phyloP scores from a whole-genome alignment of 2,329 filamentous ascomycete species.

The Diaporthe nobilis region DNA sequence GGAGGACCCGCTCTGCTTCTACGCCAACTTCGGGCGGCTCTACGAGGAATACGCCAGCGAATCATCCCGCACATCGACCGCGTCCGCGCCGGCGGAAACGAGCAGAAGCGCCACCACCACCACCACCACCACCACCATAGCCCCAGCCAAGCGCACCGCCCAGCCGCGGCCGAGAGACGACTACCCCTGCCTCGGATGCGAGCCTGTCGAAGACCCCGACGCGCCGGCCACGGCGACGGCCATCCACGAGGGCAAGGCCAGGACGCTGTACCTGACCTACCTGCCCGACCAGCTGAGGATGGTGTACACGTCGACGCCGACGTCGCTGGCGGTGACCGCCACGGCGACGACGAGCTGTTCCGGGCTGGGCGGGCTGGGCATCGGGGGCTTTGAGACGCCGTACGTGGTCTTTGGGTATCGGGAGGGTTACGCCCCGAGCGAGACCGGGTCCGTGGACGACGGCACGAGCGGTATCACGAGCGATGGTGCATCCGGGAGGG shows the following conservation, averaged over 20 bases:
- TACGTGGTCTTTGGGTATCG: constrained; percentile 3
- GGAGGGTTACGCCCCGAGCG: not conserved
- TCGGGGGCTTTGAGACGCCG: not conserved
- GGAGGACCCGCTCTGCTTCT: not conserved
- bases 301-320: not conserved
- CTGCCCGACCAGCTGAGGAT: not conserved
- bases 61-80: not conserved
- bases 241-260: not conserved
- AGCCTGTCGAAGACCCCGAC: not conserved
- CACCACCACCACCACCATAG: not conserved
- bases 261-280: constrained; percentile 1
- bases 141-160: not conserved
- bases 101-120: no score
- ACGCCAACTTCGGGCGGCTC: constrained; percentile 3
- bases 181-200: not conserved
- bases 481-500: not conserved
- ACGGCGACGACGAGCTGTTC: not conserved
- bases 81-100: not conserved
- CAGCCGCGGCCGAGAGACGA: not conserved
- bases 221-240: not conserved
- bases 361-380: not conserved
- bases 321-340: not conserved
- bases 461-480: not conserved
- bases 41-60: constrained; percentile 2
- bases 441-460: not conserved